phyloP scores from a whole-genome alignment of 495 filamentous ascomycete genomes.

The Xylaria venustula region DNA sequence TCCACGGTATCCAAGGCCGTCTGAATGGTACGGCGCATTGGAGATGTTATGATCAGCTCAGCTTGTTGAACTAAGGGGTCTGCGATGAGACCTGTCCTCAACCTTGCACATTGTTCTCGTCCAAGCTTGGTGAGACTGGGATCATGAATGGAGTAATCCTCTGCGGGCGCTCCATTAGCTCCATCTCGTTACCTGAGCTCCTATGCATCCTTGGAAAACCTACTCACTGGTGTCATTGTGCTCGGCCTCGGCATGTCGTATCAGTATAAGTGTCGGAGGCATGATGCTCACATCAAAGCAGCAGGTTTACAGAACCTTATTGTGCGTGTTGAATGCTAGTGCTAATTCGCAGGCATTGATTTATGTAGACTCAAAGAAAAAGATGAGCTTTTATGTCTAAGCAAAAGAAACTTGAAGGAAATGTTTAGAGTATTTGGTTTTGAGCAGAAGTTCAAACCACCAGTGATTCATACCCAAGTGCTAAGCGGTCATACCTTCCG shows the following conservation, averaged over 20 bases:
- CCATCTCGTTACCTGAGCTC: not conserved
- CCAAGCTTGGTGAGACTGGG: constrained; percentile 57
- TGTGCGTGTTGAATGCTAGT: too few relatives aligned
- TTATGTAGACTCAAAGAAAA: too few relatives aligned
- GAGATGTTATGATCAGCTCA: constrained; percentile 56
- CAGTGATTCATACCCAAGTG: too few relatives aligned
- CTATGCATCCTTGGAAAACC: not conserved
- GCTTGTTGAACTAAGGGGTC: constrained; percentile 48
- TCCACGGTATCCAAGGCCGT: constrained; percentile 51
- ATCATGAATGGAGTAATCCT: constrained; percentile 52
- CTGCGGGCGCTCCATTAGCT: constrained; percentile 38
- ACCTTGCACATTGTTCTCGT: constrained; percentile 46
- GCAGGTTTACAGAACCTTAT: not conserved
- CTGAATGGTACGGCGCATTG: constrained; percentile 58
- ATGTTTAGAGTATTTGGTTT: too few relatives aligned
- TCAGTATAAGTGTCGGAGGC: constrained; percentile 59
- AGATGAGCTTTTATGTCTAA: too few relatives aligned
- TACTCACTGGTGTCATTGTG: constrained; percentile 51
- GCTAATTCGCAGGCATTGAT: too few relatives aligned
- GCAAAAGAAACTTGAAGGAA: too few relatives aligned
- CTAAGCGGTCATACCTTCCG: too few relatives aligned
- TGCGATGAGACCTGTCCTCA: constrained; percentile 46
- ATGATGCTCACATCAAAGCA: constrained; percentile 26
- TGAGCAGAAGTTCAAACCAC: too few relatives aligned
- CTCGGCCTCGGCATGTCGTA: constrained; percentile 57